Conservation (phyloP, 1,139 yeast genomes). For the Debaryomyces fabryi region DNA sequence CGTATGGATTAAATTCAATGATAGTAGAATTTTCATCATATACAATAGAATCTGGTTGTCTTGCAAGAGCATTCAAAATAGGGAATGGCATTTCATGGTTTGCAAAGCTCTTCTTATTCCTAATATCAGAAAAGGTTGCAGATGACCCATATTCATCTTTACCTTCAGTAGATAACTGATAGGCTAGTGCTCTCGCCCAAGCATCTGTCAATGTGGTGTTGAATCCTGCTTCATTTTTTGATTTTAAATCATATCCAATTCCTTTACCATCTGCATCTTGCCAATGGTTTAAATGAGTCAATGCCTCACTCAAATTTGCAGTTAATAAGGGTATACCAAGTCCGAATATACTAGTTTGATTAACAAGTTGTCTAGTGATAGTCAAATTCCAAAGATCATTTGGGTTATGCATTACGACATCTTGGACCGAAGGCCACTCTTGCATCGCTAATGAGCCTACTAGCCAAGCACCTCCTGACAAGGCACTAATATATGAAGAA, state of each 20-base stretch:
- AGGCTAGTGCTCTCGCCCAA: conserved; percentile 44
- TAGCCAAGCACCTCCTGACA: conserved; percentile 46
- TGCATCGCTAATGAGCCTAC: conserved; percentile 39
- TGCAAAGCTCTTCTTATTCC: conserved; percentile 28
- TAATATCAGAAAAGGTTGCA: conserved; percentile 36
- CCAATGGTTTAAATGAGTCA: conserved; percentile 37
- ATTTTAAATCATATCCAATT: conserved; percentile 30
- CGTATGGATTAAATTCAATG: conserved; percentile 45
- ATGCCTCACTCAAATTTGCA: conserved; percentile 27
- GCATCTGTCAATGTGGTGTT: conserved; percentile 35
- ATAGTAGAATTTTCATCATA: conserved; percentile 42
- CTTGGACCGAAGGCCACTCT: conserved; percentile 38
- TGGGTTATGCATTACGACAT: conserved; percentile 33
- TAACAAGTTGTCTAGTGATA: conserved; percentile 29
- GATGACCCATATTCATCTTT: conserved; percentile 27
- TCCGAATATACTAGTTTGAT: conserved; percentile 24
- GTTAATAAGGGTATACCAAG: conserved; percentile 27
- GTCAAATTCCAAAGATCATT: conserved; percentile 43
- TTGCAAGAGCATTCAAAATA: conserved; percentile 37
- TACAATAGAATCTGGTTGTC: conserved; percentile 37
- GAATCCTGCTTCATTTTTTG: conserved; percentile 38
- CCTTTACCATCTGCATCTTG: conserved; percentile 21
- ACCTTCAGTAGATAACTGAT: conserved; percentile 37
- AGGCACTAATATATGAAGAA: conserved; percentile 39
- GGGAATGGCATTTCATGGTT: conserved; percentile 48